Evolutionary conservation across 257 asterid genomes (phyloP).

Genomic region (Galeopsis tetrahit): DNA sequence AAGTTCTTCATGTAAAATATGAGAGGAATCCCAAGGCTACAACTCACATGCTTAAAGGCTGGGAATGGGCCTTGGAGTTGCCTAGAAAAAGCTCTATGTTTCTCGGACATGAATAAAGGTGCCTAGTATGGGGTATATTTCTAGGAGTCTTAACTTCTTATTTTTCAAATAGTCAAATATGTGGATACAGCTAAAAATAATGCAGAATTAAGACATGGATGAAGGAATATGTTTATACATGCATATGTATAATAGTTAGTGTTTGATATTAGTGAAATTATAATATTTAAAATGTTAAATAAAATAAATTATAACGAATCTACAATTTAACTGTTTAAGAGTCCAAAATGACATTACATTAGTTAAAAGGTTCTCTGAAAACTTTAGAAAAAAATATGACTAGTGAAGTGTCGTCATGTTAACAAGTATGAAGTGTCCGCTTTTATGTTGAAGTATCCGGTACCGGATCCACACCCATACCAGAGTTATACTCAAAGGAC

Average conservation of each 20-base stretch:
- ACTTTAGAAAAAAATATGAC: not conserved
- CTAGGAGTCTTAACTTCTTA: not conserved
- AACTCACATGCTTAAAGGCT: conserved; percentile 21
- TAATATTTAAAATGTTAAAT: not conserved
- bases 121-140: not conserved
- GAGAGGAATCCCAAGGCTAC: not conserved
- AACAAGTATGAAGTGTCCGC: not conserved
- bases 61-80: not conserved
- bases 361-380: not conserved
- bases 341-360: not conserved
- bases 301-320: not conserved
- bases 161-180: not conserved
- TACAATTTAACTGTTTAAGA: not conserved
- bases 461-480: not conserved
- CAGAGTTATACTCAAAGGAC: not conserved
- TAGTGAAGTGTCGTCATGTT: not conserved
- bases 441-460: not conserved
- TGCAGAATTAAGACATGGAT: no score
- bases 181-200: no score
- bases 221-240: no score
- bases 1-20: not conserved
- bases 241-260: no score
- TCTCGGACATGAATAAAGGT: not conserved
- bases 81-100: not conserved
- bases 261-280: not conserved